These are phyloP conservation scores for Hyaloscypha variabilis DNA, from an alignment of 495 filamentous ascomycete genomes.

Conservation along the genomic window DNA sequence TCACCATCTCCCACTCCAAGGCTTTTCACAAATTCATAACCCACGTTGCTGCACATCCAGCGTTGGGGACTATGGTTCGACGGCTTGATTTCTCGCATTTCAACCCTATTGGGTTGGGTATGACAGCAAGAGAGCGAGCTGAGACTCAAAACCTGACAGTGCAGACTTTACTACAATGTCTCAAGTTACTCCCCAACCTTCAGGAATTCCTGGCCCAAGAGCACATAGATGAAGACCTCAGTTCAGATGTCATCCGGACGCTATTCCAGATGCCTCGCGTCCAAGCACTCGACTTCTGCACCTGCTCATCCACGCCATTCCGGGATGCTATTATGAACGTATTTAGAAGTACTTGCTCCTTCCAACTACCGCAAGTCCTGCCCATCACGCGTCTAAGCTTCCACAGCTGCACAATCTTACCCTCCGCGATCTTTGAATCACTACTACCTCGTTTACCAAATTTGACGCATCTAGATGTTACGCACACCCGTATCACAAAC, in stretches of 20 bases:
- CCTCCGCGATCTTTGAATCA: slow-evolving; percentile 66
- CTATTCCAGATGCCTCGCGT: slow-evolving; percentile 75
- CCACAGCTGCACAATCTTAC: slow-evolving; percentile 80
- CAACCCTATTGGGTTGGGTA: slow-evolving; percentile 81
- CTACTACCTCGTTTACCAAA: slow-evolving; percentile 70
- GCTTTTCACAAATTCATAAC: slow-evolving; percentile 85
- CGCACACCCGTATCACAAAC: slow-evolving; percentile 78
- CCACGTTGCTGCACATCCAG: slow-evolving; percentile 71
- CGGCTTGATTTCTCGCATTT: slow-evolving; percentile 89
- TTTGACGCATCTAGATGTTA: slow-evolving; percentile 80
- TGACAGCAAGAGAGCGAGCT: slow-evolving; percentile 76
- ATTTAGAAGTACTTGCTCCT: slow-evolving; percentile 32
- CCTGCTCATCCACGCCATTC: slow-evolving; percentile 71
- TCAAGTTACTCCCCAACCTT: slow-evolving; percentile 75
- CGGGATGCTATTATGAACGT: slow-evolving; percentile 55
- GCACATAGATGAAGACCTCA: slow-evolving; percentile 79
- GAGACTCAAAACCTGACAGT: slow-evolving; percentile 83
- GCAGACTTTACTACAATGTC: slow-evolving; percentile 71
- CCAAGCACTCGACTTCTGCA: slow-evolving; percentile 77
- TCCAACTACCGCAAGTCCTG: slow-evolving; percentile 44
- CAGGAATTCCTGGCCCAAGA: slow-evolving; percentile 84
- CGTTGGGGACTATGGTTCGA: slow-evolving; percentile 76
- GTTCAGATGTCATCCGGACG: slow-evolving; percentile 67
- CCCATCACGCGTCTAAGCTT: slow-evolving; percentile 72
- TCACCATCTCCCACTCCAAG: slow-evolving; percentile 84